Conservation (phyloP, 441 rosid species). For the Corymbia calophylla region DNA sequence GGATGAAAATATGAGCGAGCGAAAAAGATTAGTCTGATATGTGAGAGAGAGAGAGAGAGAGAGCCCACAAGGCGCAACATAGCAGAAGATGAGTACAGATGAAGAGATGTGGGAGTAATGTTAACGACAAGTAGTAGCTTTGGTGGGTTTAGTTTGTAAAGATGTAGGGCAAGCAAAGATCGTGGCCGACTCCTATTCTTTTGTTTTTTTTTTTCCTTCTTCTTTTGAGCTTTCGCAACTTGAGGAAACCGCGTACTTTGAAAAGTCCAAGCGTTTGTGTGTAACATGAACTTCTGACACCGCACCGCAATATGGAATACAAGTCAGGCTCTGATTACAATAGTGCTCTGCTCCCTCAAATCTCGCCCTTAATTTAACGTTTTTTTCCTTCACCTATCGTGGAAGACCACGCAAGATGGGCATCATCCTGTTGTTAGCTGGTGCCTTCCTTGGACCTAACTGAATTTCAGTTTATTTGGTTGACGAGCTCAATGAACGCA, state of each 20-base stretch:
- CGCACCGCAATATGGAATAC: neutral
- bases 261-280: neutral
- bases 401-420: neutral
- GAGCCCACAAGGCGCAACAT: neutral
- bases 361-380: neutral
- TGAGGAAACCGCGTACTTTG: slow-evolving; percentile 14
- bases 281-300: neutral
- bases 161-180: neutral
- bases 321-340: neutral
- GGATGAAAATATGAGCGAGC: neutral
- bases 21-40: neutral
- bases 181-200: neutral
- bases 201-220: no score
- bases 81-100: neutral
- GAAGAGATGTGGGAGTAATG: neutral
- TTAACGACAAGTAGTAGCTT: neutral
- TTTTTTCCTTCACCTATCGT: neutral
- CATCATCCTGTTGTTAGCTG: neutral
- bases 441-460: neutral
- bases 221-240: neutral
- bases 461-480: neutral
- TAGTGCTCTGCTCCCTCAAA: neutral
- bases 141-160: neutral
- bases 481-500: neutral
- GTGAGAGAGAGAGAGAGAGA: neutral